Evolutionary conservation across 176 grass and related monocot species (phyloP), one percentile per base, ranked within the genome.

Genomic region (Elymus sibiricus): DNA sequence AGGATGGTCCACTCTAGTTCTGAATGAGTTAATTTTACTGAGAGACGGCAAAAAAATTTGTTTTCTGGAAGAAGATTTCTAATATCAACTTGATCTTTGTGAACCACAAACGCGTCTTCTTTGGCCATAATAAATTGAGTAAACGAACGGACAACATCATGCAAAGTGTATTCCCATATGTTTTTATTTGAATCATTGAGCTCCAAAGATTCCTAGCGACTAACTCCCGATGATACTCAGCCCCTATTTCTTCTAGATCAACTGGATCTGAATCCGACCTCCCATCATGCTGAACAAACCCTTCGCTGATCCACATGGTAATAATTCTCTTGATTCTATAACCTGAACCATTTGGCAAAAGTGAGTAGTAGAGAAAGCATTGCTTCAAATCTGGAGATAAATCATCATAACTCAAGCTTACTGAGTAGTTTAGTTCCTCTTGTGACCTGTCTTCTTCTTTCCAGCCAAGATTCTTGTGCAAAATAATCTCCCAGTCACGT

Each of bases 281-380:
- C n/a, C n/a, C n/a, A n/a, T n/a, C n/a, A n/a, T n/a, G n/a, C n/a
- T n/a, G 46, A 53, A 76, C 28, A 32, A 77, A 77, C 28, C 49
- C 74, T 77, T 77, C 74, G 14, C 47, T 35, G 5, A 77, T 53
- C 74, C 74, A 77, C 74, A n/a, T 77, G 27, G 29, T 21, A 35
- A 58, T 15, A 58, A 0, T 9, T 0, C 11, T 1, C 17, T 38
- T 22, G 0, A 0, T n/a, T n/a, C n/a, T 0, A 70, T 11, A 38
- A n/a, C 10, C 0, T 3, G 21, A 7, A 71, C 21, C 35, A 5
- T 71, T 71, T 1, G 68, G 10, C n/a, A 71, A 40, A 40, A 71
- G 35, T 42, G 2, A 40, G 37, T 71, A 71, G 9, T 71, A 40
- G 0, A 71, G 35, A 14, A 71, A 71, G 11, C 68, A 71, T 24